Evolutionary conservation across 2,329 filamentous ascomycete genomes (phyloP), one percentile per base, ranked within the genome.

Genomic region (Fusarium abutilonis): DNA sequence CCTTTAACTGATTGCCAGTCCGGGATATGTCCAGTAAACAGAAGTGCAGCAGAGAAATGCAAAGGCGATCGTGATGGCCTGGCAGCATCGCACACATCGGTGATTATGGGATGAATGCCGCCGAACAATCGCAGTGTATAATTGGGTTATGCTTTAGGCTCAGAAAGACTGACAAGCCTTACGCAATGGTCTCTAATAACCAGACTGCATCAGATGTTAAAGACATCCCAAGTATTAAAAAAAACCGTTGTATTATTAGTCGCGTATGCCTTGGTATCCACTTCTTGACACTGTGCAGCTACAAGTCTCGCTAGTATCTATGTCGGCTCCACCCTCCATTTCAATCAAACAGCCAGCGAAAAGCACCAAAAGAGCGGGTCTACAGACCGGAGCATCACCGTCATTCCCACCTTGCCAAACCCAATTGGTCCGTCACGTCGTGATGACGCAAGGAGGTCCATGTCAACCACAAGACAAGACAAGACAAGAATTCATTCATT

Each of bases 371-470:
- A 40, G 42, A 51, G 64, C 48, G 66, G 61, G 47, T 13, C 39
- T 17, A 32, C 35, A 15, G 34, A 41, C 52, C 42, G 50, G 59
- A 53, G 44, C 59, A 59, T 53, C 53, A 66, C 61, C 63, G 60
- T 67, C 68, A 69, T 69, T 69, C 60, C 60, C 63, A 61, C 55
- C 29, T 48, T 32, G 31, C 43, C 32, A 32, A 55, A 56, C 35
- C 58, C 63, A 67, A 70, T 68, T 53, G 52, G 60, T 50, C 53
- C 46, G 48, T 58, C 54, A 49, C 58, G 56, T 53, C 51, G 48
- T 47, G 68, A 70, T 70, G 68, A 70, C 68, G 68, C 68, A 70
- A 60, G 58, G 51, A 61, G 35, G 43, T 54, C 56, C 66, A 51
- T 45, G 52, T 64, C 63, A 41, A 64, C 21, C 28, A 49, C 53